These are phyloP conservation scores for Dothiorella sarmentorum DNA, from an alignment of 2,329 filamentous ascomycete species.

Conservation along the genomic window DNA sequence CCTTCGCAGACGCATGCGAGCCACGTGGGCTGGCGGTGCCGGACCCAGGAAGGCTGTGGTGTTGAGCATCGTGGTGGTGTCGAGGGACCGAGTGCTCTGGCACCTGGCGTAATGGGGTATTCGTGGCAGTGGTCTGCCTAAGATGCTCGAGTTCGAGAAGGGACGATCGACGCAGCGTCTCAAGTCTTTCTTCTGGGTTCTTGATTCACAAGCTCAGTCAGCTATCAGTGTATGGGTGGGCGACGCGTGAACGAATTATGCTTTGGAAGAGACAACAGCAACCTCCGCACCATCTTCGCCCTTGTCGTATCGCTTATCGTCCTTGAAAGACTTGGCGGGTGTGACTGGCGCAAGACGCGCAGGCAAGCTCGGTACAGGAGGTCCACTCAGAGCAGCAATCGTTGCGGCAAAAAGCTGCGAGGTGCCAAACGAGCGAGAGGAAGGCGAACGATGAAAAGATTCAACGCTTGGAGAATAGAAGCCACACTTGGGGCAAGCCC, in stretches of 20 bases:
- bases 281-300: not conserved
- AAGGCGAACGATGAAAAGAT: constrained; percentile 3
- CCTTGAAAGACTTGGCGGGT: not conserved
- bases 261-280: constrained; percentile 10
- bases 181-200: constrained; percentile 46
- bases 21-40: constrained; percentile 3
- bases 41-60: constrained; percentile 17
- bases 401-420: constrained; percentile 5
- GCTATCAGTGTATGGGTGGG: constrained; percentile 20
- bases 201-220: constrained; percentile 33
- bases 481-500: constrained; percentile 68
- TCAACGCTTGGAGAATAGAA: constrained; percentile 27
- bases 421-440: not conserved
- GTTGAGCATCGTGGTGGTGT: constrained; percentile 17
- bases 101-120: constrained; percentile 30
- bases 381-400: not conserved
- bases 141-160: constrained; percentile 42
- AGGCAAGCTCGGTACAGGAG: not conserved
- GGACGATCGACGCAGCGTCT: constrained; percentile 46
- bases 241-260: not conserved
- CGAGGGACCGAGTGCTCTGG: constrained; percentile 31
- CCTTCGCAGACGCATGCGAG: not conserved
- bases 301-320: not conserved
- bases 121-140: constrained; percentile 31
- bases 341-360: constrained; percentile 6